A percentile compares a stretch with the other conserved stretches of the same genome.
Conservation (phyloP, 805 yeast species). For the Tetrapisispora pingtungensis region DNA sequence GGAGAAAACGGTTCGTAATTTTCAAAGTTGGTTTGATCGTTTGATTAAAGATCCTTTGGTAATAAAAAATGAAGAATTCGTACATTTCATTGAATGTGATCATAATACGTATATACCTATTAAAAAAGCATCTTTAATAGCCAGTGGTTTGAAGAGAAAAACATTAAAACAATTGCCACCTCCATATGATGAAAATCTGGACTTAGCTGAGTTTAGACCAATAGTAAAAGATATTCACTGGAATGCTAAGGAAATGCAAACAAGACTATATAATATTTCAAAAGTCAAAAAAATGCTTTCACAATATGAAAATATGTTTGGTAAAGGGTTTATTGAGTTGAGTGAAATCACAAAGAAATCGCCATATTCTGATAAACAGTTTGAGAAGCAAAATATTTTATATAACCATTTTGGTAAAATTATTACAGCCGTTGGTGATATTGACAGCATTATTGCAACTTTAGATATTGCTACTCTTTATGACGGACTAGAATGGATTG, state of each 20-base stretch:
- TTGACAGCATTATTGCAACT: conserved; percentile 60
- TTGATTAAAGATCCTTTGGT: conserved; percentile 67
- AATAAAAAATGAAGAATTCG: conserved; percentile 78
- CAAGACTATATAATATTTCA: conserved; percentile 48
- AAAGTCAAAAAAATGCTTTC: conserved; percentile 40
- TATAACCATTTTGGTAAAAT: conserved; percentile 74
- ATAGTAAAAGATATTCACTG: conserved; percentile 67
- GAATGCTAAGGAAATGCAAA: conserved; percentile 38
- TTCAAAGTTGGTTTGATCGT: conserved; percentile 84
- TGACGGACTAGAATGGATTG: conserved; percentile 57
- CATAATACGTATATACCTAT: conserved; percentile 41
- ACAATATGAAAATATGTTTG: conserved; percentile 46
- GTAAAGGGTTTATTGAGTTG: conserved; percentile 25
- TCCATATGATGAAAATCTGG: conserved; percentile 80
- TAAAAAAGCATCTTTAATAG: conserved; percentile 34
- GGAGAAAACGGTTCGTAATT: conserved; percentile 40
- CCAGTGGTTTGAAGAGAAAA: conserved; percentile 72
- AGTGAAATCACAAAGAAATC: conserved; percentile 17
- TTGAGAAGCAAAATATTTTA: conserved; percentile 26
- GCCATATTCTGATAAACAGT: background rate
- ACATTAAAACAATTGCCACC: conserved; percentile 87
- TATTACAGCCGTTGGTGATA: conserved; percentile 60
- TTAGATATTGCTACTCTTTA: conserved; percentile 66
- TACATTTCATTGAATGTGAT: conserved; percentile 72
- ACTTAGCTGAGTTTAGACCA: conserved; percentile 80